Conservation (phyloP, 306 rosid genomes). For the Rubus idaeus region DNA sequence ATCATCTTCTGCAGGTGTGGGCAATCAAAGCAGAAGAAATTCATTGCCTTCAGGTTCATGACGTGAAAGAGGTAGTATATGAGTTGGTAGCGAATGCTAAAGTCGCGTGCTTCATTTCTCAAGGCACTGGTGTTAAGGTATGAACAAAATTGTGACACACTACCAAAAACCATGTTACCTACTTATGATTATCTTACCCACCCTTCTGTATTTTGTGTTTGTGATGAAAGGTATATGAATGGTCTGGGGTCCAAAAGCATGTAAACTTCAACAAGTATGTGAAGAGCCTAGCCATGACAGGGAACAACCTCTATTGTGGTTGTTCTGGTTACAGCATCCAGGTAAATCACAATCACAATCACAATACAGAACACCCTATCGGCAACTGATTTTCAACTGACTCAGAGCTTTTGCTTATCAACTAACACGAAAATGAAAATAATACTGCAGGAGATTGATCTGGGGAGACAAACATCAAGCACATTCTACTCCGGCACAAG, state of each 20-base stretch:
- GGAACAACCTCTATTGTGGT: slow-evolving; percentile 74
- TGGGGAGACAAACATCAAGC: slow-evolving; percentile 50
- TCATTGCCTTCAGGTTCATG: slow-evolving; percentile 65
- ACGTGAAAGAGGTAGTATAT: slow-evolving; percentile 71
- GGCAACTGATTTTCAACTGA: slow-evolving; percentile 6
- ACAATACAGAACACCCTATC: background rate
- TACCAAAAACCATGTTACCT: background rate
- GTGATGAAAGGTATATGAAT: slow-evolving; percentile 56
- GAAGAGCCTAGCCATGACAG: slow-evolving; percentile 67
- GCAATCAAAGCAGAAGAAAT: slow-evolving; percentile 62
- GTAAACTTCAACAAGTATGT: slow-evolving; percentile 77
- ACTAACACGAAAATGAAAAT: background rate
- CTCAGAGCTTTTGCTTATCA: slow-evolving; percentile 13
- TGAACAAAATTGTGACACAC: background rate
- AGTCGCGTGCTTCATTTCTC: slow-evolving; percentile 71
- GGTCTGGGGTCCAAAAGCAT: slow-evolving; percentile 64
- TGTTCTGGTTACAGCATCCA: slow-evolving; percentile 82
- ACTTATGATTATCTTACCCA: background rate
- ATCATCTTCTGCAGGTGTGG: slow-evolving; percentile 56
- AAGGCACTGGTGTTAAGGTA: slow-evolving; percentile 82
- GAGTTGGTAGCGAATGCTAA: slow-evolving; percentile 64
- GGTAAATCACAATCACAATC: slow-evolving; percentile 47
- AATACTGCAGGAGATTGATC: slow-evolving; percentile 75
- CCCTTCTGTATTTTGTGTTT: slow-evolving; percentile 9
- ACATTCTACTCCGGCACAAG: slow-evolving; percentile 76